These are phyloP conservation scores for Cyanidium caldarium DNA, from an alignment of 23 red algal species.

Conservation along the genomic window DNA sequence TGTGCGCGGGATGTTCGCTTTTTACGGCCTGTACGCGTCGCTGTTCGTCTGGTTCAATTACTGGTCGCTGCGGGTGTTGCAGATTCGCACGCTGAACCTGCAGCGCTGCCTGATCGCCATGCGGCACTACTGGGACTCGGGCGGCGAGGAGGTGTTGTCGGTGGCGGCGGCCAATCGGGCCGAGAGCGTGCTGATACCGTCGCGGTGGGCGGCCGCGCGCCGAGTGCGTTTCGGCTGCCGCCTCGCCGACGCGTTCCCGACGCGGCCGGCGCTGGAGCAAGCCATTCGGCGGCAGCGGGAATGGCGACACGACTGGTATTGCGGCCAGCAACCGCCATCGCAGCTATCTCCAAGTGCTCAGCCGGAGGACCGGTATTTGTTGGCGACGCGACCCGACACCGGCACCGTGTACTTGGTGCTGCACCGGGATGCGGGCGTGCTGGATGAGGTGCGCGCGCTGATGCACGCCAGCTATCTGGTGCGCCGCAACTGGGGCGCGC, in stretches of 20 bases:
- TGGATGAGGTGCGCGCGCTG: constrained; percentile 18
- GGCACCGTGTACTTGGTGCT: constrained; percentile 8
- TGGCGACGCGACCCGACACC: background rate
- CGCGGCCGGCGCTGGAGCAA: background rate
- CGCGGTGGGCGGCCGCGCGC: background rate
- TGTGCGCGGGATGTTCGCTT: background rate
- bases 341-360: no score
- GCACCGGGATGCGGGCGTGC: constrained; percentile 8
- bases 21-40: constrained; percentile 4
- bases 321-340: background rate
- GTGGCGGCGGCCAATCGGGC: constrained; percentile 5
- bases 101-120: constrained; percentile 6
- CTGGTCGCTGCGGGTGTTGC: constrained; percentile 6
- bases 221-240: constrained; percentile 3
- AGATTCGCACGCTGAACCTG: constrained; percentile 16
- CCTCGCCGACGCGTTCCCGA: background rate
- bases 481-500: background rate
- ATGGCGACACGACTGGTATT: no score
- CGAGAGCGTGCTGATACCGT: constrained; percentile 14
- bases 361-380: constrained; percentile 8
- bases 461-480: constrained; percentile 15
- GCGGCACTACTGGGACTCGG: constrained; percentile 16
- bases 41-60: constrained; percentile 9
- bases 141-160: background rate
- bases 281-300: constrained; percentile 1